Evolutionary conservation across 257 asterid genomes (phyloP).

Genomic region (Fraxinus anomala): DNA sequence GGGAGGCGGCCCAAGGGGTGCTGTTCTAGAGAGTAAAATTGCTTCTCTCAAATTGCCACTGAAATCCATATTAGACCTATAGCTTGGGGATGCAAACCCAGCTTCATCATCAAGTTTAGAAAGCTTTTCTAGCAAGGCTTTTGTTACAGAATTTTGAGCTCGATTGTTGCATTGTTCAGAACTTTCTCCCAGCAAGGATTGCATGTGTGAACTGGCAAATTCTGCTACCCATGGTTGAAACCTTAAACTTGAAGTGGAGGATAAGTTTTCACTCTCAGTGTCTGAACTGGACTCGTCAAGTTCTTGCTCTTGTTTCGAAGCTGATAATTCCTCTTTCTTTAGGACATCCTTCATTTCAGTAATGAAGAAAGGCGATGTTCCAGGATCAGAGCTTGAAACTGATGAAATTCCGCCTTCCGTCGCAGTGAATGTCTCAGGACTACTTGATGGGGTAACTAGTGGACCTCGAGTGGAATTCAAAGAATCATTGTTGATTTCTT

Average conservation of each 20-base stretch:
- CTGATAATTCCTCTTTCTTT: slow-evolving; percentile 54
- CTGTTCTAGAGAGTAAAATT: slow-evolving; percentile 58
- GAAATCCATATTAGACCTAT: slow-evolving; percentile 55
- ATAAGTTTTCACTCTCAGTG: slow-evolving; percentile 68
- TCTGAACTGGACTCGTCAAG: slow-evolving; percentile 71
- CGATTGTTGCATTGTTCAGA: slow-evolving; percentile 45
- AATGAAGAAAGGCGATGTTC: slow-evolving; percentile 77
- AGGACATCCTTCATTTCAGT: slow-evolving; percentile 41
- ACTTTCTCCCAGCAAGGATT: slow-evolving; percentile 50
- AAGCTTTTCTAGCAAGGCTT: slow-evolving; percentile 60
- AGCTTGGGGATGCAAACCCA: slow-evolving; percentile 64
- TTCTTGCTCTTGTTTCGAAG: slow-evolving; percentile 45
- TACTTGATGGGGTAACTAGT: slow-evolving; percentile 88
- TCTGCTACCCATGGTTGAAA: slow-evolving; percentile 94
- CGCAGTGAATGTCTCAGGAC: slow-evolving; percentile 91
- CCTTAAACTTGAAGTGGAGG: slow-evolving; percentile 79
- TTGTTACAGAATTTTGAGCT: slow-evolving; percentile 45
- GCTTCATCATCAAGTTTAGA: slow-evolving; percentile 66
- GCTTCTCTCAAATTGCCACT: slow-evolving; percentile 81
- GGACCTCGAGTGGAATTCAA: slow-evolving; percentile 65
- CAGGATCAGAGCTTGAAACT: slow-evolving; percentile 96
- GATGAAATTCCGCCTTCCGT: slow-evolving; percentile 94
- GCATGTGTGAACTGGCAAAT: slow-evolving; percentile 45
- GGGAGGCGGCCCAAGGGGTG: slow-evolving; percentile 84
- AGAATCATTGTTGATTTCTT: slow-evolving; percentile 40